Evolutionary conservation across 768 basidiomycete genomes (phyloP), one percentile per base, ranked within the genome.

Genomic region (Xerocomellus chrysenteron): DNA sequence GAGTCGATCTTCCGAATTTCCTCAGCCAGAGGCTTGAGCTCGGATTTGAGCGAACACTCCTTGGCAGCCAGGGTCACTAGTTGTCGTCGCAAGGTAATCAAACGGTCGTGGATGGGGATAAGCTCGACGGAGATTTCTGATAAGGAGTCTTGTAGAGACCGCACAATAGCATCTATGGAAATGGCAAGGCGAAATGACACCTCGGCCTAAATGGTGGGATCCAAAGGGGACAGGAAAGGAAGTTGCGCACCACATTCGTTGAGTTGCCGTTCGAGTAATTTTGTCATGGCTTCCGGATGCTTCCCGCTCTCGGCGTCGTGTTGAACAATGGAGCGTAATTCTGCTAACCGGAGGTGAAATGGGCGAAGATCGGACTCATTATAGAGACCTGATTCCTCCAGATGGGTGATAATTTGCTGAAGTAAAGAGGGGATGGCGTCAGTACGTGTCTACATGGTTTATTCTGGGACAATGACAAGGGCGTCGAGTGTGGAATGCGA

Each of bases 1-100:
- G 90, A 88, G 78, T 99, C 97, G 63, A 99, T 96, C 75, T 89
- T 92, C 54, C 96, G 83, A 52, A 99, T 80, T 67, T 98, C 97
- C 70, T 97, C 94, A 55, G 90, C 82, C 45, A 98, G 74, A 43
- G 91, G 87, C 74, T 95, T 94, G 55, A 96, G 81, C 71, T 97
- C 95, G 9, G 85, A 76, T 71, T 93, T 94, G 60, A 87, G 84
- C 7, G 88, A 82, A 12, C 90, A 89, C 61, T 90, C 90, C 73
- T 93, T 93, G 7, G 92, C 90, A 24, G 93, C 90, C 49, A 98
- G 80, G 8, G 89, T 82, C 35, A 90, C 92, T 36, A 99, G 84
- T 68, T 94, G 88, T 61, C 95, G 86, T 55, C 97, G 86, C 53
- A 98, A 80, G 32, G 82, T 86, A 42, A 99, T 88, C 16, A 99